Percentiles rank a stretch among this genome's conserved stretches.
These are phyloP conservation scores for Populus deltoides DNA, from an alignment of 345 rosid genomes.

Conservation along the genomic window DNA sequence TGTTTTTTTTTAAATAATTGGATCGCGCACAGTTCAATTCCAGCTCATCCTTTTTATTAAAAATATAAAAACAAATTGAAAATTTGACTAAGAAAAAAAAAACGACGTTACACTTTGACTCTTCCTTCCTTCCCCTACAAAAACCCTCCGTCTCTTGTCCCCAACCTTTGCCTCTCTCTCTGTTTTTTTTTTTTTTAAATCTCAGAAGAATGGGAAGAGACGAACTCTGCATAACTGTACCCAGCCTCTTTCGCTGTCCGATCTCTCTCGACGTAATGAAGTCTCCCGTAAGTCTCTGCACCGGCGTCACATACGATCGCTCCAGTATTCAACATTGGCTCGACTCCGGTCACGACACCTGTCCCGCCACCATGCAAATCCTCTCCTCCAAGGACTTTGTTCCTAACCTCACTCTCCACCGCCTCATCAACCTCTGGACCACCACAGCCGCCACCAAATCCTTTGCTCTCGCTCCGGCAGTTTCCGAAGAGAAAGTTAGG, in stretches of 20 bases:
- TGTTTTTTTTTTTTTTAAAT: background rate
- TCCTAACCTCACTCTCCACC: slow-evolving; percentile 29
- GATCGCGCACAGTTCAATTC: background rate
- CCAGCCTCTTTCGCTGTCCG: slow-evolving; percentile 26
- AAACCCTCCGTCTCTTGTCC: background rate
- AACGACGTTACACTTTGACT: slow-evolving; percentile 28
- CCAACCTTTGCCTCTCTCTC: background rate
- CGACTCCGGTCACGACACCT: slow-evolving; percentile 30
- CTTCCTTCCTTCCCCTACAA: slow-evolving; percentile 9
- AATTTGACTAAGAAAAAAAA: slow-evolving; percentile 24
- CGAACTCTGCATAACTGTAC: slow-evolving; percentile 20
- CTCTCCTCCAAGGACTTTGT: slow-evolving; percentile 25
- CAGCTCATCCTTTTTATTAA: background rate
- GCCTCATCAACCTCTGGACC: slow-evolving; percentile 22
- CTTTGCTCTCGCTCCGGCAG: background rate
- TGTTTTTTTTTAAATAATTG: no score
- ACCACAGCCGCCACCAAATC: background rate
- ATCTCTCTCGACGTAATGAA: slow-evolving; percentile 30
- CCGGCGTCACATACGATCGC: slow-evolving; percentile 34
- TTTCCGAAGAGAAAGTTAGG: slow-evolving; percentile 8
- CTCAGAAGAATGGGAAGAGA: slow-evolving; percentile 26
- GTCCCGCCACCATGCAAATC: slow-evolving; percentile 33
- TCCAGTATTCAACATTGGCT: slow-evolving; percentile 33
- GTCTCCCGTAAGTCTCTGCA: slow-evolving; percentile 28
- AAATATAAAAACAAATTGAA: background rate